These are phyloP conservation scores for Apiospora marii DNA, from an alignment of 2,329 filamentous ascomycete species.

Conservation along the genomic window DNA sequence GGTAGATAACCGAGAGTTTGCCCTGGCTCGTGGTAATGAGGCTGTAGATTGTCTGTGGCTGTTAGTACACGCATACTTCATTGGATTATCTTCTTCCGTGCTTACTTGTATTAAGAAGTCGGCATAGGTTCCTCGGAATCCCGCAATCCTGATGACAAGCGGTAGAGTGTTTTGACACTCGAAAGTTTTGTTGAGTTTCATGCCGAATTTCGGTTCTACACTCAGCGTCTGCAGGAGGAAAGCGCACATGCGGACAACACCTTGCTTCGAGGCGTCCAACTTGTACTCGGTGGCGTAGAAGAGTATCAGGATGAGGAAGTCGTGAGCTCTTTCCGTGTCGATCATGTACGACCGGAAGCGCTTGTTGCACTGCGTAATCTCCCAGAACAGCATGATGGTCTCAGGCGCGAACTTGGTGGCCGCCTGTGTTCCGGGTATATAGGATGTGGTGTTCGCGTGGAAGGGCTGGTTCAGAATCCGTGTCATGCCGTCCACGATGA, in stretches of 20 bases:
- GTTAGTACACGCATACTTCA: conserved; percentile 35
- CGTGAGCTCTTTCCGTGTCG: conserved; percentile 90
- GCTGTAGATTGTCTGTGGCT: conserved; percentile 79
- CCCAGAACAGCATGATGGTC: conserved; percentile 98
- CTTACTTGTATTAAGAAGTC: conserved; percentile 91
- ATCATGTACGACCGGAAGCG: conserved; percentile 96
- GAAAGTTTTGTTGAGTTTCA: conserved; percentile 88
- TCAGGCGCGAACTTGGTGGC: conserved; percentile 89
- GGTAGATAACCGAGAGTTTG: conserved; percentile 89
- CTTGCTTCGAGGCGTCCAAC: conserved; percentile 85
- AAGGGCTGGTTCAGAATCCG: conserved; percentile 91
- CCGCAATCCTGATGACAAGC: conserved; percentile 77
- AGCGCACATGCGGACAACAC: conserved; percentile 95
- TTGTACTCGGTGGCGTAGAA: conserved; percentile 95
- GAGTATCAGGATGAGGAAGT: conserved; percentile 88
- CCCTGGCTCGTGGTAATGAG: conserved; percentile 92
- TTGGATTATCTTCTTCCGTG: conserved; percentile 25
- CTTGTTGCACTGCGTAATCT: conserved; percentile 96
- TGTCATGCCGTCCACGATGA: conserved; percentile 93
- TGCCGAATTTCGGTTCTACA: conserved; percentile 88
- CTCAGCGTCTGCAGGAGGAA: conserved; percentile 95
- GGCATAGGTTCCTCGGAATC: conserved; percentile 89
- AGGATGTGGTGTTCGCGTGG: conserved; percentile 77
- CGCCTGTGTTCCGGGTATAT: conserved; percentile 84
- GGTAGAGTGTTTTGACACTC: conserved; percentile 89